Evolutionary conservation across 1,284 basidiomycete genomes (phyloP).

Genomic region (Pseudozyma sp.): DNA sequence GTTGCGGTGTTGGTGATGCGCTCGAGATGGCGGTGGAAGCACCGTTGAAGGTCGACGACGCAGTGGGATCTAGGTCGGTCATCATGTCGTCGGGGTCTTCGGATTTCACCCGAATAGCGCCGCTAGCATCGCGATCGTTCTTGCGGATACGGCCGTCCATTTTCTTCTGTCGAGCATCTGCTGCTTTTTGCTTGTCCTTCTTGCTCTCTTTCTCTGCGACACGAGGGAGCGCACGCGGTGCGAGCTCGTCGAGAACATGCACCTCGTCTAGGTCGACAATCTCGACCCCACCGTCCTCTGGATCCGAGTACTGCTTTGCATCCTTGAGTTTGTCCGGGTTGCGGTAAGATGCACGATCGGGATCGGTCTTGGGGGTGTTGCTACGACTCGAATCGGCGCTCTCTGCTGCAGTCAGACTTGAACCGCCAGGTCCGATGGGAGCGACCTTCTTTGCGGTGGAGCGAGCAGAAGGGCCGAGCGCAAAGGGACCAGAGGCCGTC

Average conservation of each 20-base stretch:
- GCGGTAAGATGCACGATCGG: conserved; percentile 40
- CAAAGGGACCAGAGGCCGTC: conserved; percentile 89
- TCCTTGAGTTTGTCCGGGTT: conserved; percentile 54
- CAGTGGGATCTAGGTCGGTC: conserved; percentile 13
- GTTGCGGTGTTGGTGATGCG: conserved; percentile 29
- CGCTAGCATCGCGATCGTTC: conserved; percentile 20
- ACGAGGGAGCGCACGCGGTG: conserved; percentile 80
- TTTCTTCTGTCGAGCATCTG: conserved; percentile 63
- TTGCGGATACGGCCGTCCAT: conserved; percentile 68
- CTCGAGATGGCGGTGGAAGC: conserved; percentile 19
- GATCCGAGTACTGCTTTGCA: conserved; percentile 49
- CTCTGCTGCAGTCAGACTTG: conserved; percentile 21
- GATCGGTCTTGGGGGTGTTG: conserved; percentile 31
- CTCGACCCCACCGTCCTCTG: conserved; percentile 54
- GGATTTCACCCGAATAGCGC: conserved; percentile 37
- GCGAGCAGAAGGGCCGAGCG: conserved; percentile 77
- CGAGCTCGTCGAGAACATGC: conserved; percentile 84
- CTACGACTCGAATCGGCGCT: conserved; percentile 11
- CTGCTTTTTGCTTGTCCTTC: conserved; percentile 68
- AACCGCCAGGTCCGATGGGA: conserved; percentile 38
- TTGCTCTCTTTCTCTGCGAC: conserved; percentile 62
- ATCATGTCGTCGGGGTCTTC: conserved; percentile 46
- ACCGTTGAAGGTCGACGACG: background rate
- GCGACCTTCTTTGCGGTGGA: conserved; percentile 71
- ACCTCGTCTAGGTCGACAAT: conserved; percentile 84